phyloP scores from a whole-genome alignment of 2,329 filamentous ascomycete species.

The Remersonia thermophila region DNA sequence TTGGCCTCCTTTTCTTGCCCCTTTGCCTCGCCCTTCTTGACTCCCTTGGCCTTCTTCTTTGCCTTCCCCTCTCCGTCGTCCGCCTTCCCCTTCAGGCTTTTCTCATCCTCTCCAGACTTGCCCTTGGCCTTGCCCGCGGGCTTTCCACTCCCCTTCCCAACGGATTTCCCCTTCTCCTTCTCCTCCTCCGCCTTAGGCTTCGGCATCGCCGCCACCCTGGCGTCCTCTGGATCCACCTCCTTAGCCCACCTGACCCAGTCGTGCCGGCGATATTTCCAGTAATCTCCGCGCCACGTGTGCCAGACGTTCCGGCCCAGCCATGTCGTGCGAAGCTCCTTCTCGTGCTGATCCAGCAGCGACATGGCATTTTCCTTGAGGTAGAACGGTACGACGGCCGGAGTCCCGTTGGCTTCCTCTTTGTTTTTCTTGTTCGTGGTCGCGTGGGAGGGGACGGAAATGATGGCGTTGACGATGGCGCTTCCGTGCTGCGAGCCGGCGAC shows the following conservation, averaged over 20 bases:
- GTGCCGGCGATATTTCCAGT: constrained; percentile 39
- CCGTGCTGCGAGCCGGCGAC: constrained; percentile 39
- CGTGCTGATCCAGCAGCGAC: constrained; percentile 33
- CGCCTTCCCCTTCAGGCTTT: neutral
- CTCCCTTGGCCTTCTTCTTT: neutral
- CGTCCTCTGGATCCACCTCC: constrained; percentile 31
- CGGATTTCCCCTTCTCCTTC: constrained; percentile 1
- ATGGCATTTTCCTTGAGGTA: constrained; percentile 47
- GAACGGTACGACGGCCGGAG: constrained; percentile 38
- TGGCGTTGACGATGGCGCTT: constrained; percentile 37
- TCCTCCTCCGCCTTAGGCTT: constrained; percentile 7
- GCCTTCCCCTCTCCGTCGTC: neutral
- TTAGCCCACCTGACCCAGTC: constrained; percentile 48
- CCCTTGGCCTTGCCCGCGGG: neutral
- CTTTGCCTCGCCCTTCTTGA: neutral
- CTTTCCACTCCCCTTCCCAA: neutral
- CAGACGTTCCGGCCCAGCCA: constrained; percentile 45
- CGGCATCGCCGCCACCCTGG: constrained; percentile 25
- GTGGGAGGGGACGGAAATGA: constrained; percentile 35
- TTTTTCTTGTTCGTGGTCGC: neutral
- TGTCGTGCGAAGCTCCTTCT: constrained; percentile 37
- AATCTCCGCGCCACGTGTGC: constrained; percentile 45
- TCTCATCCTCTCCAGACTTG: neutral
- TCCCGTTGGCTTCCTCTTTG: constrained; percentile 24
- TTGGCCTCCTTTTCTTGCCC: constrained; percentile 1